Base-by-base conservation (phyloP, 2,329 filamentous ascomycete species). In the Alternaria atra region DNA sequence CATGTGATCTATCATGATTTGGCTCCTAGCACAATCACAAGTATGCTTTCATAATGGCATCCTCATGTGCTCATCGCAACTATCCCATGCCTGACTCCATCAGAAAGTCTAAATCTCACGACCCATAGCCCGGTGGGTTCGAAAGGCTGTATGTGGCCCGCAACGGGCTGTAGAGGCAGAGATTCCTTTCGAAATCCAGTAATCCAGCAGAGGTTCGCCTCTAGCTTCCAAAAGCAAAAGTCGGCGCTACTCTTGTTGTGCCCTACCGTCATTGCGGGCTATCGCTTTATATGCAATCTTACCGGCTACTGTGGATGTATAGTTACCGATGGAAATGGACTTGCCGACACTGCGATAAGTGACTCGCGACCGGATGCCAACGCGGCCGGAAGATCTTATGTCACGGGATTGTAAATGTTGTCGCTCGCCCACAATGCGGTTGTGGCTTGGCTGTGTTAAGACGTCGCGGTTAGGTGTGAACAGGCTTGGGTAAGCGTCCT, bases 181-280 rank as follows among this genome's bases (percentile, higher is more conserved):
- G 66, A 58, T 68, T 64, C 63, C 54, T 50, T 62, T 52, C 10
- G 9, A 35, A 63, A 63, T 12, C 27, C 3, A n/a, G 25, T 51
- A 63, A 62, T 66, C 55, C 50, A 53, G 25, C 64, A 75, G 73
- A 67, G 69, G 66, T 75, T 63, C 71, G 71, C 72, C 51, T 43
- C 39, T 46, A n/a, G 37, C 20, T 8, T 25, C 39, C 58, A 50
- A 30, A 25, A 53, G 46, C 43, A 55, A 5, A 40, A 43, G 13
- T 61, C n/a, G 55, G 51, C 63, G 65, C 65, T 67, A 63, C 56
- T 65, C 60, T 46, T 25, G 51, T 55, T 55, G 25, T 52, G 9
- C 27, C 13, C 27, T 57, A 29, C 20, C 4, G 7, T 4, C 2
- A 6, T 7, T 5, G 20, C 25, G 34, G 43, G 13, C 44, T 15